A percentile compares a stretch with the other conserved stretches of the same genome.
Conservation (phyloP, 139 green algal genomes). For the Coelastrella sp. region DNA sequence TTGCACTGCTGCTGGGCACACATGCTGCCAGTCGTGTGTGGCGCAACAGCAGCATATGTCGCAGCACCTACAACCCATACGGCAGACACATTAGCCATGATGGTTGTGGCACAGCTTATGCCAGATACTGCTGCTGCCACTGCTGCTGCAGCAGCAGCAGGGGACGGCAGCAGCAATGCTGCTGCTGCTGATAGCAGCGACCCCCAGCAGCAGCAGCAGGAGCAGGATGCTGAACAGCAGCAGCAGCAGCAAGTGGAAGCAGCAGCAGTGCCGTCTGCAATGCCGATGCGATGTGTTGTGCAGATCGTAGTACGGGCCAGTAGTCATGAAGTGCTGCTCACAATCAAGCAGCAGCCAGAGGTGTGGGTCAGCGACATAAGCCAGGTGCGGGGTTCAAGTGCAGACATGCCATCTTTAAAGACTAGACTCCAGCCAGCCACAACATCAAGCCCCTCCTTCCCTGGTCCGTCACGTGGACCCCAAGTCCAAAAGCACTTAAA, state of each 20-base stretch:
- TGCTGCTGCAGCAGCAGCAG: slow-evolving; percentile 2
- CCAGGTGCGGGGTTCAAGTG: slow-evolving; percentile 2
- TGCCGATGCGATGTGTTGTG: slow-evolving; percentile 8
- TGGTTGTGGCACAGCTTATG: slow-evolving; percentile 45
- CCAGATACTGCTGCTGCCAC: neutral
- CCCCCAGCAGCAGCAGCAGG: neutral
- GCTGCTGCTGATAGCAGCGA: neutral
- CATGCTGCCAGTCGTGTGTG: slow-evolving; percentile 57
- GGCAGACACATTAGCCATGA: slow-evolving; percentile 31
- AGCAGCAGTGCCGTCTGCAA: neutral
- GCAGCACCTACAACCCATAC: slow-evolving; percentile 10
- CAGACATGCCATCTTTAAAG: no score
- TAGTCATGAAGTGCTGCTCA: slow-evolving; percentile 47
- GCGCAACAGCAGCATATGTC: slow-evolving; percentile 56
- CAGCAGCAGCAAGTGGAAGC: slow-evolving; percentile 29
- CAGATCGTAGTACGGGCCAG: slow-evolving; percentile 41
- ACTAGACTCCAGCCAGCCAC: no score
- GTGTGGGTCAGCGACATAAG: slow-evolving; percentile 41
- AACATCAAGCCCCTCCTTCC: no score
- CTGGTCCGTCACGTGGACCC: no score
- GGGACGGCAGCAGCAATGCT: slow-evolving; percentile 5
- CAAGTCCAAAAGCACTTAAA: no score
- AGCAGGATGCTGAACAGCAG: slow-evolving; percentile 34
- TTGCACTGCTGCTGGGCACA: slow-evolving; percentile 53
- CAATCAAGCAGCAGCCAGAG: slow-evolving; percentile 25